Evolutionary conservation across 169 alveolate genomes (phyloP).

Genomic region (Perkinsus olseni): DNA sequence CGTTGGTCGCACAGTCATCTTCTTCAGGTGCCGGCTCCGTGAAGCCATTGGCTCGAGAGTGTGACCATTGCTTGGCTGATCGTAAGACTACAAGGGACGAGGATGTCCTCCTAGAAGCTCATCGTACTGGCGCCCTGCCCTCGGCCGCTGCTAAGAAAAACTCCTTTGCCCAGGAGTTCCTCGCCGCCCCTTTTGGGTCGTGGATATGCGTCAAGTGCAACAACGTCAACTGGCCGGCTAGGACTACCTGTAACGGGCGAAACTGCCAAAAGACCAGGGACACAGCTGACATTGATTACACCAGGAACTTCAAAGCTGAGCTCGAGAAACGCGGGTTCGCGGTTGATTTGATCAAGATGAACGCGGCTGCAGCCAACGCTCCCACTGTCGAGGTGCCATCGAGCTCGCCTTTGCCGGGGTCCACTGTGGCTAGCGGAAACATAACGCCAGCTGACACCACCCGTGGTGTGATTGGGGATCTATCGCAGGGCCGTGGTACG

Average conservation of each 20-base stretch:
- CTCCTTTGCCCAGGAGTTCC: not conserved
- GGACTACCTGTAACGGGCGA: not conserved
- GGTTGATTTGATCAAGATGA: not conserved
- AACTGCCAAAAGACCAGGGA: not conserved
- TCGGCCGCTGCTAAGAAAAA: not conserved
- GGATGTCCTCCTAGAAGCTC: not conserved
- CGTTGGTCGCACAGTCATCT: not conserved
- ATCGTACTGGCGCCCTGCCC: not conserved
- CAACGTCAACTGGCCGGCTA: not conserved
- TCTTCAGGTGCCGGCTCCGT: not conserved
- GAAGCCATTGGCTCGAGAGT: not conserved
- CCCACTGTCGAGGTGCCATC: not conserved
- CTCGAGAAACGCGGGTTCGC: not conserved
- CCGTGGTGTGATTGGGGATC: not conserved
- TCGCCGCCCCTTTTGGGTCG: not conserved
- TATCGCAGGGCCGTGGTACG: not conserved
- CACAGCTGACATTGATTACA: not conserved
- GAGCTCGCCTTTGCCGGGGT: not conserved
- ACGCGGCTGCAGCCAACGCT: not conserved
- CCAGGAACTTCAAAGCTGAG: not conserved
- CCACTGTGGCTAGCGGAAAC: not conserved
- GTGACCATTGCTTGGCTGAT: not conserved
- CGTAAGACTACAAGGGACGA: not conserved
- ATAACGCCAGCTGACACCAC: not conserved
- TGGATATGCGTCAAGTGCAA: not conserved